Conservation (phyloP, 2,329 filamentous ascomycete genomes). For the Botryosphaeria dothidea region DNA sequence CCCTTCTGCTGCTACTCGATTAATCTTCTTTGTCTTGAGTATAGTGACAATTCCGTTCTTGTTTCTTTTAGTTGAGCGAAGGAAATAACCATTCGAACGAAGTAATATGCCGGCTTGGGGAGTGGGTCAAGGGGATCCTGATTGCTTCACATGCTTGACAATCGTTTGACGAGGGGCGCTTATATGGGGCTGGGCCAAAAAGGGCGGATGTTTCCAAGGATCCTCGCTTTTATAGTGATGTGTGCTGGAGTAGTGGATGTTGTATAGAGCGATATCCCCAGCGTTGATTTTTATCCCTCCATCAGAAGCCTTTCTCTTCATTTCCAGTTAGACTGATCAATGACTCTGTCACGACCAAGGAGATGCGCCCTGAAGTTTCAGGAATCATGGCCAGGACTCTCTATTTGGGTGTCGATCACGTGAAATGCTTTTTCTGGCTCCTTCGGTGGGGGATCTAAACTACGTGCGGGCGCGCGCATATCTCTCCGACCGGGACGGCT, state of each 20-base stretch:
- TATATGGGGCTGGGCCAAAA: not conserved
- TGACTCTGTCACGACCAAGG: not conserved
- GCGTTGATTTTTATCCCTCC: not conserved
- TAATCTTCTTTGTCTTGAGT: not conserved
- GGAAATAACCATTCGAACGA: not conserved
- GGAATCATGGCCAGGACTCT: too few relatives aligned
- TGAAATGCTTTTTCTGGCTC: not conserved
- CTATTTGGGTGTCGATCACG: not conserved
- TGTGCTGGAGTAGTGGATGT: constrained; percentile 4
- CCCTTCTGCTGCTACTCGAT: not conserved
- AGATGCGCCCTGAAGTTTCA: too few relatives aligned
- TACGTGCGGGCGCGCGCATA: too few relatives aligned
- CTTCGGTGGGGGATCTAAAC: too few relatives aligned
- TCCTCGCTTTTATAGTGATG: constrained; percentile 1
- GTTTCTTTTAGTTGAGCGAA: not conserved
- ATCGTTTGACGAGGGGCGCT: not conserved
- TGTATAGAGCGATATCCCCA: constrained; percentile 19
- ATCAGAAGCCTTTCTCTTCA: not conserved
- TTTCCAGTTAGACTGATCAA: constrained; percentile 5
- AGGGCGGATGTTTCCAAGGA: constrained; percentile 13
- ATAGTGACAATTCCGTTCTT: not conserved
- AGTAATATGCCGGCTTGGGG: not conserved
- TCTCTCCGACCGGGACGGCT: not conserved
- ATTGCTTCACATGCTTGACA: constrained; percentile 1
- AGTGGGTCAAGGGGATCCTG: not conserved